These are phyloP conservation scores for Scheffersomyces coipomensis DNA, from an alignment of 805 yeast species.

Conservation along the genomic window DNA sequence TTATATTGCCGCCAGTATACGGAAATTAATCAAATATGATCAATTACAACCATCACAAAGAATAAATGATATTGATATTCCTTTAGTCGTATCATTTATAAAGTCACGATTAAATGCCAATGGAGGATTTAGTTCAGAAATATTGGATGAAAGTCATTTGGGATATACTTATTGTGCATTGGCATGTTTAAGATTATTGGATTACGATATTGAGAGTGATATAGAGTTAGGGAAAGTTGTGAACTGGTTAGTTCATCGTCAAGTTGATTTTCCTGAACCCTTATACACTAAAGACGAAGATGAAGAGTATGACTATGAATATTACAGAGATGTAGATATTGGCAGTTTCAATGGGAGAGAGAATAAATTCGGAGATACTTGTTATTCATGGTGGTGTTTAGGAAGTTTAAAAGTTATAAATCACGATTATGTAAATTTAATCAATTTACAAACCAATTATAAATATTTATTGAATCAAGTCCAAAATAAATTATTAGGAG, in stretches of 20 bases:
- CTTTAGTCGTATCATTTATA: constrained; percentile 34
- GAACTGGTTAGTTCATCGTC: constrained; percentile 64
- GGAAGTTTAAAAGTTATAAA: constrained; percentile 53
- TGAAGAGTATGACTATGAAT: constrained; percentile 19
- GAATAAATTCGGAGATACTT: constrained; percentile 83
- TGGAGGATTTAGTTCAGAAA: constrained; percentile 70
- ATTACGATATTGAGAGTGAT: constrained; percentile 19
- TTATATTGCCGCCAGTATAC: constrained; percentile 68
- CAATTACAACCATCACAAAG: constrained; percentile 14
- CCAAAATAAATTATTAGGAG: constrained; percentile 68
- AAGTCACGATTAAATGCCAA: constrained; percentile 33
- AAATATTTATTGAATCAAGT: constrained; percentile 52
- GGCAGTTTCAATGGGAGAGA: constrained; percentile 88
- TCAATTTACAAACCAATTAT: constrained; percentile 33
- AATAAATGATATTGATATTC: constrained; percentile 41
- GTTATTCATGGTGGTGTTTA: constrained; percentile 83
- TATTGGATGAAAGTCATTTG: constrained; percentile 69
- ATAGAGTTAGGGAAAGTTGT: constrained; percentile 33
- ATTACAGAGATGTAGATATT: constrained; percentile 40
- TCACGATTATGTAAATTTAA: constrained; percentile 18
- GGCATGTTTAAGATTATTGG: constrained; percentile 50
- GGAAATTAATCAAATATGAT: constrained; percentile 45
- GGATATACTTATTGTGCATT: constrained; percentile 87
- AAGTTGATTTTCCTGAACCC: constrained; percentile 39
- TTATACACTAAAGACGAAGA: too few species aligned